Conservation (phyloP, 768 basidiomycete species). For the Lactarius hatsudake region DNA sequence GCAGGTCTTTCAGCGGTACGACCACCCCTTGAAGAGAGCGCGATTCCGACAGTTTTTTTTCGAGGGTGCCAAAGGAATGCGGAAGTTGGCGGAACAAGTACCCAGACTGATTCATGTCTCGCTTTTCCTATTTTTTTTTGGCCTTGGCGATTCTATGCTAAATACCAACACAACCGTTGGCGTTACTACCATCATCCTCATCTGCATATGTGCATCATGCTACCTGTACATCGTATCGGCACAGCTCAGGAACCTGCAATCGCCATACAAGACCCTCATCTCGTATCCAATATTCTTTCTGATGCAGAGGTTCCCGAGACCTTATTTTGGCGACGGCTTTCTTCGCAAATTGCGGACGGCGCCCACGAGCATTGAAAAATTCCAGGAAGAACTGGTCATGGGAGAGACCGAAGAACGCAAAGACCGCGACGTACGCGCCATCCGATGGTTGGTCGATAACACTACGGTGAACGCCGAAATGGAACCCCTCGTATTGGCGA, state of each 20-base stretch:
- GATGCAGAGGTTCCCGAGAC: neutral
- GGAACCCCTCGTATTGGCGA: slow-evolving; percentile 9
- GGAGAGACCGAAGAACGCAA: neutral
- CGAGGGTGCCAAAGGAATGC: slow-evolving; percentile 43
- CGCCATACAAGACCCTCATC: slow-evolving; percentile 17
- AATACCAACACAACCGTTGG: slow-evolving; percentile 29
- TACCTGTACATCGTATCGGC: slow-evolving; percentile 21
- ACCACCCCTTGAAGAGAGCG: slow-evolving; percentile 35
- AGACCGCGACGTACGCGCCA: slow-evolving; percentile 2
- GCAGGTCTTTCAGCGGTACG: slow-evolving; percentile 32
- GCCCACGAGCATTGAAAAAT: neutral
- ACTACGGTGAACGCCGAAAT: neutral
- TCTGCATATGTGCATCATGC: slow-evolving; percentile 10
- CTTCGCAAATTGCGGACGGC: neutral
- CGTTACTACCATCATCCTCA: slow-evolving; percentile 1
- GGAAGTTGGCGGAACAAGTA: slow-evolving; percentile 41
- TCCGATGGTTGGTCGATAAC: slow-evolving; percentile 11
- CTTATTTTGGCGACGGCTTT: neutral
- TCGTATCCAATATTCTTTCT: slow-evolving; percentile 16
- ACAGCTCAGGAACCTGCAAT: slow-evolving; percentile 10
- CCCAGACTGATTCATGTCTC: slow-evolving; percentile 49
- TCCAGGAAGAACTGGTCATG: slow-evolving; percentile 9
- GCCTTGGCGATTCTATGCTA: slow-evolving; percentile 44
- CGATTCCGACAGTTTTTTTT: slow-evolving; percentile 40
- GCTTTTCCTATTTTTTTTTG: slow-evolving; percentile 49